Conservation (phyloP, 1,284 basidiomycete genomes). For the Ganoderma leucocontextum region DNA sequence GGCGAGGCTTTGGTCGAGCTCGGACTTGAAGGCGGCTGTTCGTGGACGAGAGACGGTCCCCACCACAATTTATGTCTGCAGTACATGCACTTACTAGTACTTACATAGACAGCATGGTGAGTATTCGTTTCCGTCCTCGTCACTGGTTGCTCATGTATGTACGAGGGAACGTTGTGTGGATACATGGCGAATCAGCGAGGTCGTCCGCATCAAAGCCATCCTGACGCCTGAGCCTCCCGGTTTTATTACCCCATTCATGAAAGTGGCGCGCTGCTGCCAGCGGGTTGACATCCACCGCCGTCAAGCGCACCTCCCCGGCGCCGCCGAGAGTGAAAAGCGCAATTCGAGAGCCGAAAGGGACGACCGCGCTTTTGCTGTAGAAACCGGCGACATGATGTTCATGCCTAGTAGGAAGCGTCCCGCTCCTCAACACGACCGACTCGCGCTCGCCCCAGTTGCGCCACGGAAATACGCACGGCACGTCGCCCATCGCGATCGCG, state of each 20-base stretch:
- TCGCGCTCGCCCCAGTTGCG: not conserved
- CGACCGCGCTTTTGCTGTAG: not conserved
- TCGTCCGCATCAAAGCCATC: too few species aligned
- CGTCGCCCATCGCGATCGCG: not conserved
- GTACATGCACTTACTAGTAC: too few species aligned
- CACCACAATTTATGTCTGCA: too few species aligned
- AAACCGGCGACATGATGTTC: not conserved
- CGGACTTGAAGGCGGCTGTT: conserved; percentile 27
- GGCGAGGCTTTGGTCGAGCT: conserved; percentile 42
- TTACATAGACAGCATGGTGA: too few species aligned
- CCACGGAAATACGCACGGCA: not conserved
- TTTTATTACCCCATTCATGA: too few species aligned
- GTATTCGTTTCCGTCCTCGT: not conserved
- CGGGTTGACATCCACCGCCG: not conserved
- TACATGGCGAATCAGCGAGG: not conserved
- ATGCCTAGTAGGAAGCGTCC: not conserved
- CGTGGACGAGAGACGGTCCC: too few species aligned
- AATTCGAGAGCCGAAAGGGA: not conserved
- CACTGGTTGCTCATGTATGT: not conserved
- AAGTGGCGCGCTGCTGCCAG: not conserved
- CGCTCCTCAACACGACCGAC: not conserved
- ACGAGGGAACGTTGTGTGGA: not conserved
- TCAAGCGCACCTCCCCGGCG: not conserved
- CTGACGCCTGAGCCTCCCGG: too few species aligned
- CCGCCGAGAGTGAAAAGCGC: not conserved